Percentiles rank a stretch among this genome's conserved stretches.
These are phyloP conservation scores for Trametes maxima DNA, from an alignment of 768 basidiomycete species.

Conservation along the genomic window DNA sequence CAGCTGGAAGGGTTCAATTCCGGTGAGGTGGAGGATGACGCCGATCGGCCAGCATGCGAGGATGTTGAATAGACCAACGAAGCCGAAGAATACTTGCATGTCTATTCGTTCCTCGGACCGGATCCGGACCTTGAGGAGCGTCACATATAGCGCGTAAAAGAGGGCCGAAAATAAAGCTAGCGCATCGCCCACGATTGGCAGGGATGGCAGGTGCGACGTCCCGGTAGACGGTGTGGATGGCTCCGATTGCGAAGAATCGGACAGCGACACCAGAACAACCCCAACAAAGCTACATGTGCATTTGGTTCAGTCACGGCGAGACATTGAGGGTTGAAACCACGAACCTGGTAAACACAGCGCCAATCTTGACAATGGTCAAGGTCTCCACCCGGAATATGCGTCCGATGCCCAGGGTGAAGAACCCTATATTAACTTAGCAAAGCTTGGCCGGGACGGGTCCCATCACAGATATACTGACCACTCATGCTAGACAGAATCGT, in stretches of 20 bases:
- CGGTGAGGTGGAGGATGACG: constrained; percentile 71
- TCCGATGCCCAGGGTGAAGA: constrained; percentile 90
- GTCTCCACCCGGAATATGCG: constrained; percentile 80
- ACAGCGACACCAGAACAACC: constrained; percentile 85
- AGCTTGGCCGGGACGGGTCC: not conserved
- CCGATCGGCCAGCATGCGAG: constrained; percentile 76
- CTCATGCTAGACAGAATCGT: constrained; percentile 90
- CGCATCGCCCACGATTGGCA: constrained; percentile 71
- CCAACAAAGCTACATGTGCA: constrained; percentile 64
- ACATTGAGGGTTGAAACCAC: constrained; percentile 18
- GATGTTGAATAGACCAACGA: constrained; percentile 88
- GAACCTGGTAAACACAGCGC: constrained; percentile 80
- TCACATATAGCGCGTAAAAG: constrained; percentile 88
- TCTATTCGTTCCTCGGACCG: constrained; percentile 80
- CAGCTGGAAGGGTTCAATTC: constrained; percentile 72
- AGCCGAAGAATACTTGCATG: constrained; percentile 96
- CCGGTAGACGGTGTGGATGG: constrained; percentile 16
- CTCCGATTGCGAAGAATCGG: constrained; percentile 58
- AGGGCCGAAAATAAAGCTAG: constrained; percentile 86
- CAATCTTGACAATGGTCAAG: constrained; percentile 69
- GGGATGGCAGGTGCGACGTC: constrained; percentile 29
- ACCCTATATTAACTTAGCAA: constrained; percentile 52
- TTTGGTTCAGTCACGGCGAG: not conserved
- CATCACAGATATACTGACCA: constrained; percentile 47
- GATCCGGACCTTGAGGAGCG: constrained; percentile 86